Evolutionary conservation across 2,329 filamentous ascomycete species (phyloP), one percentile per base, ranked within the genome.

Genomic region (Macrophomina tecta): DNA sequence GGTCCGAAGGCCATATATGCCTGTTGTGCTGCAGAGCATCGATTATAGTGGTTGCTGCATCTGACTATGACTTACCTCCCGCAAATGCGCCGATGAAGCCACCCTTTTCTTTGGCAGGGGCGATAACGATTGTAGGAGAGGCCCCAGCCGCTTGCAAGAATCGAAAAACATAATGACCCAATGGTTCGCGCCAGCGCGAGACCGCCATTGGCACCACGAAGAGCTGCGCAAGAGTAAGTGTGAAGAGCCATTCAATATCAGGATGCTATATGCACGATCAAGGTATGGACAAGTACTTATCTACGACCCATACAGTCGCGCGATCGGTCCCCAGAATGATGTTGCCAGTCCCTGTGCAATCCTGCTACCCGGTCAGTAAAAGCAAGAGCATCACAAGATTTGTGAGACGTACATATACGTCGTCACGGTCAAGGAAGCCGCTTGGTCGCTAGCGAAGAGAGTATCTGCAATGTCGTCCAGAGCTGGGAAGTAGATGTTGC

Each of bases 301-400:
- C 62, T 36, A 12, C 62, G 49, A 18, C 62, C 49, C 28, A 64
- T 36, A 23, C 62, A 64, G 8, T 64, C 62, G n/a, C 23, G 62
- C 62, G n/a, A 64, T 55, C 5, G 62, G 62, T 4, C 62, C 62
- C 76, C 77, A 80, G 28, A 84, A 58, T 23, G 72, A 80, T 0
- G 82, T 82, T 3, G 80, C 75, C 1, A 83, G 65, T 0, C 77
- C 82, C 70, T 83, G 81, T 64, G 82, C 78, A 30, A 83, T 76
- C 28, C 83, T 73, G 67, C 83, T 83, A 18, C 18, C 8, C 12
- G 1, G 28, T 4, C 4, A 14, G 18, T 60, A 36, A 14, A 42
- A 4, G 16, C 2, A 9, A 3, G 9, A 11, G 2, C 18, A 7
- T 8, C 23, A 2, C 14, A 14, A 14, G 30, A 28, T 3, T 9